These are phyloP conservation scores for Capillidium rhysosporum DNA, from an alignment of 371 early-diverging fungal species.

Conservation along the genomic window DNA sequence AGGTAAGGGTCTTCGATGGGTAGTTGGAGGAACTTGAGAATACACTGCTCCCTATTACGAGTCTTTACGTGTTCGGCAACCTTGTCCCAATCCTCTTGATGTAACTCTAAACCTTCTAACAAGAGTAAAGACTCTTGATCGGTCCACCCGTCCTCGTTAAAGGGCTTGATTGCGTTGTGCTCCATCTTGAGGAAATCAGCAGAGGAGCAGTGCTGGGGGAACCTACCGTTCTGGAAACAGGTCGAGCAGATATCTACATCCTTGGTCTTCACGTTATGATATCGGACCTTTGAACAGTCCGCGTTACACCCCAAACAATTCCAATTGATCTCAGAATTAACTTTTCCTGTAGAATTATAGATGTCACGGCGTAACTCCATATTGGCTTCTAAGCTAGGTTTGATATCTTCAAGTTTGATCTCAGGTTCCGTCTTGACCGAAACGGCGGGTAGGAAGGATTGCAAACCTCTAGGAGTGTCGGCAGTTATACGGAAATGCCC, in stretches of 20 bases:
- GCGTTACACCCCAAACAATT: slow-evolving; percentile 75
- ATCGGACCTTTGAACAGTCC: slow-evolving; percentile 59
- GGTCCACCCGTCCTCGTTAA: slow-evolving; percentile 56
- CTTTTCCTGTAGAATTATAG: slow-evolving; percentile 18
- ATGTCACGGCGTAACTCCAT: slow-evolving; percentile 24
- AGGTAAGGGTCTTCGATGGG: slow-evolving; percentile 88
- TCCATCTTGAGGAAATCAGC: slow-evolving; percentile 75
- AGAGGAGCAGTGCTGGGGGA: slow-evolving; percentile 61
- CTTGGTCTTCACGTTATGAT: slow-evolving; percentile 61
- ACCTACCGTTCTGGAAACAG: slow-evolving; percentile 87
- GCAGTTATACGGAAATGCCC: slow-evolving; percentile 91
- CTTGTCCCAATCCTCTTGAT: slow-evolving; percentile 90
- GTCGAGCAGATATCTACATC: slow-evolving; percentile 66
- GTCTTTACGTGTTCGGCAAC: slow-evolving; percentile 90
- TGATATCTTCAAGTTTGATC: neutral
- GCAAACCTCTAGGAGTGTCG: slow-evolving; percentile 83
- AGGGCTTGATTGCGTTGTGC: slow-evolving; percentile 21
- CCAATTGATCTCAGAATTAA: slow-evolving; percentile 6
- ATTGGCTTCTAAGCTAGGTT: neutral
- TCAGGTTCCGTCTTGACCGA: slow-evolving; percentile 4
- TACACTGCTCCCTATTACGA: slow-evolving; percentile 81
- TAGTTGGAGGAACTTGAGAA: slow-evolving; percentile 83
- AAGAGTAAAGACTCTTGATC: slow-evolving; percentile 87
- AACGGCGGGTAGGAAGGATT: slow-evolving; percentile 49
- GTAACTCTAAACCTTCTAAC: slow-evolving; percentile 90